A percentile compares a stretch with the other conserved stretches of the same genome.
Evolutionary conservation across 352 stramenopile species (phyloP).

Genomic region (Pythium insidiosum): DNA sequence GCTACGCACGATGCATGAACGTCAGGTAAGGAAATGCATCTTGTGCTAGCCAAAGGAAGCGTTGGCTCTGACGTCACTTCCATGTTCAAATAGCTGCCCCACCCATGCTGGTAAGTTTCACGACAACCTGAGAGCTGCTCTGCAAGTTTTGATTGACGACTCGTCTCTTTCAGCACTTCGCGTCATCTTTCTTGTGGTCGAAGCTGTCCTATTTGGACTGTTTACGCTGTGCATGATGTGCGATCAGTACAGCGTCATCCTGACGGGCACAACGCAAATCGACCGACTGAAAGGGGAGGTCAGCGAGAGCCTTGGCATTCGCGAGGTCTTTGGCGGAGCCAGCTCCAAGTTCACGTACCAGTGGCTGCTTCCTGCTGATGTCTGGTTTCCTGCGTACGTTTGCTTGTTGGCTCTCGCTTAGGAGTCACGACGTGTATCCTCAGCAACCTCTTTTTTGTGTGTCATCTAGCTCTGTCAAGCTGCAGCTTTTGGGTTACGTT

Average conservation of each 20-base stretch:
- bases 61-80: no score
- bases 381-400: conserved; percentile 81
- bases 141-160: background rate
- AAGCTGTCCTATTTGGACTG: conserved; percentile 94
- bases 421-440: no score
- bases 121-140: no score
- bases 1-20: conserved; percentile 84
- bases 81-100: conserved; percentile 60
- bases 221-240: conserved; percentile 99
- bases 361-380: conserved; percentile 80
- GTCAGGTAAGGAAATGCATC: conserved; percentile 69
- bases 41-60: no score
- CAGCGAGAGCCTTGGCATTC: conserved; percentile 61
- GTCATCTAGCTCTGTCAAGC: conserved; percentile 56
- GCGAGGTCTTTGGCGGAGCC: conserved; percentile 73
- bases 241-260: conserved; percentile 97
- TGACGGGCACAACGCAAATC: conserved; percentile 95
- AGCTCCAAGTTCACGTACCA: conserved; percentile 50
- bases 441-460: background rate
- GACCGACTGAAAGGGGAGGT: conserved; percentile 93
- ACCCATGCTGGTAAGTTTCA: conserved; percentile 35
- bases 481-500: conserved; percentile 76
- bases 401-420: no score
- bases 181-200: conserved; percentile 82
- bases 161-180: conserved; percentile 28